Evolutionary conservation across 2,329 filamentous ascomycete genomes (phyloP), one percentile per base, ranked within the genome.

Genomic region (Fusarium sororula): DNA sequence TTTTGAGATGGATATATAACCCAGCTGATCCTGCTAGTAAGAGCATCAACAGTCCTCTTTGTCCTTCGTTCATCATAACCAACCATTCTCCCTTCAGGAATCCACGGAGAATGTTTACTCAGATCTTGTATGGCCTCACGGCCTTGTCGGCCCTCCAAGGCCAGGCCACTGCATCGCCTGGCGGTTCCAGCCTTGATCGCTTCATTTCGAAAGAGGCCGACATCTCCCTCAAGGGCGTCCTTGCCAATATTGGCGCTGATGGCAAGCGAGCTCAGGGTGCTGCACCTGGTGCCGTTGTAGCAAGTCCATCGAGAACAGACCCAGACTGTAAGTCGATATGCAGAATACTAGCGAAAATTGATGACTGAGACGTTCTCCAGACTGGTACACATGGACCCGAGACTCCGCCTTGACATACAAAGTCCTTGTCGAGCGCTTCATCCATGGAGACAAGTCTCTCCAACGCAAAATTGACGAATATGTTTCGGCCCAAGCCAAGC

Each of bases 381-480:
- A 95, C 80, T 94, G 87, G 81, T 95, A 90, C 79, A 94, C 92
- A 1, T 95, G 93, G 93, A 94, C 90, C 8, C 86, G 93, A 73
- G 93, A 95, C 80, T 87, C 91, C 6, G 91, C 90, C n/a, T 85
- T 95, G 57, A 89, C 90, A 2, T 88, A 92, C 83, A 94, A 93
- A 81, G 84, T 85, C 26, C 82, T 95, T 17, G 84, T 92, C 6
- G 93, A 95, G 75, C 84, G 88, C 15, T 91, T 94, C 77, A 79
- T 83, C 57, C 83, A 88, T 59, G 85, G 84, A 55, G 91, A 91
- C 53, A 87, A 91, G 67, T 82, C 84, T 3, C 83, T 94, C 8
- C 89, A 91, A 73, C 82, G 81, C 12, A 80, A 86, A 47, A 91
- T 95, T 51, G 85, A 93, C 71, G 87, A 92, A 74, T 95, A 92